These are phyloP conservation scores for Trichoderma virens DNA, from an alignment of 495 filamentous ascomycete genomes.

Conservation along the genomic window DNA sequence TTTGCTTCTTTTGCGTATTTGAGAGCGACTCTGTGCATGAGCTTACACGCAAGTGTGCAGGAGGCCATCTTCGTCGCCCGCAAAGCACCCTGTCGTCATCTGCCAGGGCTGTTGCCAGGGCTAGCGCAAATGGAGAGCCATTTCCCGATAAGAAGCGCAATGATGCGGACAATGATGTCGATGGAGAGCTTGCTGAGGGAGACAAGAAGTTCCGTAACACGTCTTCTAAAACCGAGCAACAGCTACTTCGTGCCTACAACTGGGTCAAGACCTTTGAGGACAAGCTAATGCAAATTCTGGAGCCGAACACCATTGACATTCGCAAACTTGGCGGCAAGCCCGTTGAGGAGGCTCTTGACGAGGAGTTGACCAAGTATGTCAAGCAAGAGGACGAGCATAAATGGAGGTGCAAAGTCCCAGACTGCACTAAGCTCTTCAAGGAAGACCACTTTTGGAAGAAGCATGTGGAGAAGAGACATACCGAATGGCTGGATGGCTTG, in stretches of 20 bases:
- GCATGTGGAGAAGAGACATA: slow-evolving; percentile 92
- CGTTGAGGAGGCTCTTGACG: slow-evolving; percentile 73
- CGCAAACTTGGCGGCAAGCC: slow-evolving; percentile 84
- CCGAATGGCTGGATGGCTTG: slow-evolving; percentile 76
- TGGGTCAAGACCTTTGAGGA: slow-evolving; percentile 99
- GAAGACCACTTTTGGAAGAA: slow-evolving; percentile 95
- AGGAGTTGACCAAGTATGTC: slow-evolving; percentile 78
- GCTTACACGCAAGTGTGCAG: slow-evolving; percentile 88
- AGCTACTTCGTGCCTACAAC: slow-evolving; percentile 90
- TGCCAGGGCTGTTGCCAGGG: slow-evolving; percentile 76
- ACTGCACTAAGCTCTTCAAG: slow-evolving; percentile 96
- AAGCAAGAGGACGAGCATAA: slow-evolving; percentile 97
- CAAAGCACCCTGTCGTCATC: slow-evolving; percentile 70
- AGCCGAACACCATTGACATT: slow-evolving; percentile 80
- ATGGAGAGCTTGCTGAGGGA: slow-evolving; percentile 30
- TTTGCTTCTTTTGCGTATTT: slow-evolving; percentile 99
- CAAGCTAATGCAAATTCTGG: slow-evolving; percentile 83
- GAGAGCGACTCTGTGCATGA: slow-evolving; percentile 97
- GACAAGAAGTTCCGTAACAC: slow-evolving; percentile 57
- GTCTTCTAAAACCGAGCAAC: slow-evolving; percentile 71
- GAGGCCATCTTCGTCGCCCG: slow-evolving; percentile 89
- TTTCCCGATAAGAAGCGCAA: slow-evolving; percentile 74
- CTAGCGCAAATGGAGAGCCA: slow-evolving; percentile 67
- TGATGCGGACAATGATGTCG: slow-evolving; percentile 53
- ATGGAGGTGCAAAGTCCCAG: slow-evolving; percentile 90